phyloP scores from a whole-genome alignment of 1,139 yeast species.

The Nakaseomyces glabratus region DNA sequence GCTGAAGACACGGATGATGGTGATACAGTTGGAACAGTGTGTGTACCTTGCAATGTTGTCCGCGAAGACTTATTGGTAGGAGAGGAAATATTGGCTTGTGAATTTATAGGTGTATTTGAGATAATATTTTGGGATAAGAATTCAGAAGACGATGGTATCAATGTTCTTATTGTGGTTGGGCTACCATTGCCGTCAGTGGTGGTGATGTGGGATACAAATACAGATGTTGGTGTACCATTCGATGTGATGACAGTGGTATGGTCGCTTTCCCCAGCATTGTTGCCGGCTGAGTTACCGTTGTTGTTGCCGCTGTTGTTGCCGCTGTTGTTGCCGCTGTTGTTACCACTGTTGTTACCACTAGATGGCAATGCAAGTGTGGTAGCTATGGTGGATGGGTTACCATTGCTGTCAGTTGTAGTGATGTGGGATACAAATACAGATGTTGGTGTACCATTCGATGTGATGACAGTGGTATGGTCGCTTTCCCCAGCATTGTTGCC shows the following conservation, averaged over 20 bases:
- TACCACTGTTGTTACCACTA: neutral
- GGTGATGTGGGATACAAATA: slow-evolving; percentile 1
- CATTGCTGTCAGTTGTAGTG: neutral
- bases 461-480: too few species aligned
- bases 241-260: too few species aligned
- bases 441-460: too few species aligned
- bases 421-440: neutral
- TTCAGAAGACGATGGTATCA: neutral
- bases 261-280: neutral
- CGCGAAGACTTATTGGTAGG: too few species aligned
- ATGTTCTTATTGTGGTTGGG: neutral
- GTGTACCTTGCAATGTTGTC: too few species aligned
- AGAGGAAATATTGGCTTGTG: too few species aligned
- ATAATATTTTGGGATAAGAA: too few species aligned
- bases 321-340: neutral
- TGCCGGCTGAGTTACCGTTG: neutral
- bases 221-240: too few species aligned
- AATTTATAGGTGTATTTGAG: too few species aligned
- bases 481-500: neutral
- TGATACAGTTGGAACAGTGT: too few species aligned
- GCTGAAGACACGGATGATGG: too few species aligned
- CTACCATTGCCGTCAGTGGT: neutral
- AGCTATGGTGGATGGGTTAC: neutral
- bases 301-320: neutral
- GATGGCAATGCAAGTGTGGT: neutral